Conservation (phyloP, 352 stramenopile genomes). For the Phytophthora palmivora region DNA sequence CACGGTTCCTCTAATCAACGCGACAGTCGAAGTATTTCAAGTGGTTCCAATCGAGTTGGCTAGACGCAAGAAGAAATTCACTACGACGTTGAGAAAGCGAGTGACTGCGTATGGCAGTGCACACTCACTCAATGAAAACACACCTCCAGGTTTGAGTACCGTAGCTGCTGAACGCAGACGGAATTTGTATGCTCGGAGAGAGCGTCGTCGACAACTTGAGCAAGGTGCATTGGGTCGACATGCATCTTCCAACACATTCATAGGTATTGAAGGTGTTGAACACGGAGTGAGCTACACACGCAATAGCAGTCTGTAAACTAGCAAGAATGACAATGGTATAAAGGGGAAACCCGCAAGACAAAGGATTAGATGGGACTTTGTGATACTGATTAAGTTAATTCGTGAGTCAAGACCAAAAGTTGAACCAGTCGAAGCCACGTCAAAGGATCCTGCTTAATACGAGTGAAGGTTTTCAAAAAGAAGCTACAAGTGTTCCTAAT, state of each 20-base stretch:
- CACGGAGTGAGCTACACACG: slow-evolving; percentile 9
- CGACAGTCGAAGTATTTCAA: slow-evolving; percentile 52
- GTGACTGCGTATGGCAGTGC: slow-evolving; percentile 2
- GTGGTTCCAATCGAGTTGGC: slow-evolving; percentile 38
- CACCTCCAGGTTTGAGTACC: slow-evolving; percentile 27
- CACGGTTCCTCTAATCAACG: slow-evolving; percentile 44
- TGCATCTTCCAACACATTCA: slow-evolving; percentile 24
- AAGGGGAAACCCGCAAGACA: not conserved
- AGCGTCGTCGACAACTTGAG: slow-evolving; percentile 37
- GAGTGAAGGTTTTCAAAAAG: not conserved
- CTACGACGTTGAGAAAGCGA: slow-evolving; percentile 41
- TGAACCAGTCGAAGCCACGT: not conserved
- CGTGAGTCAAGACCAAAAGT: not conserved
- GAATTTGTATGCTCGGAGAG: slow-evolving; percentile 38
- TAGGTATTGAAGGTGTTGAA: slow-evolving; percentile 7
- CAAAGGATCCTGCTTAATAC: too few relatives aligned
- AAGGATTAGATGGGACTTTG: not conserved
- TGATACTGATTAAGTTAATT: not conserved
- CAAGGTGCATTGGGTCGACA: slow-evolving; percentile 31
- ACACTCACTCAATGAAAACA: slow-evolving; percentile 11
- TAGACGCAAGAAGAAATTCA: slow-evolving; percentile 50
- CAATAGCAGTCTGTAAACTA: slow-evolving; percentile 37
- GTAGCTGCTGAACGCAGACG: slow-evolving; percentile 32
- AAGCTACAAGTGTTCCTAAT: not conserved
- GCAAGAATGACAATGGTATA: slow-evolving; percentile 11